Evolutionary conservation across 2,329 filamentous ascomycete genomes (phyloP), one percentile per base, ranked within the genome.

Genomic region (Paecilomyces variotii): DNA sequence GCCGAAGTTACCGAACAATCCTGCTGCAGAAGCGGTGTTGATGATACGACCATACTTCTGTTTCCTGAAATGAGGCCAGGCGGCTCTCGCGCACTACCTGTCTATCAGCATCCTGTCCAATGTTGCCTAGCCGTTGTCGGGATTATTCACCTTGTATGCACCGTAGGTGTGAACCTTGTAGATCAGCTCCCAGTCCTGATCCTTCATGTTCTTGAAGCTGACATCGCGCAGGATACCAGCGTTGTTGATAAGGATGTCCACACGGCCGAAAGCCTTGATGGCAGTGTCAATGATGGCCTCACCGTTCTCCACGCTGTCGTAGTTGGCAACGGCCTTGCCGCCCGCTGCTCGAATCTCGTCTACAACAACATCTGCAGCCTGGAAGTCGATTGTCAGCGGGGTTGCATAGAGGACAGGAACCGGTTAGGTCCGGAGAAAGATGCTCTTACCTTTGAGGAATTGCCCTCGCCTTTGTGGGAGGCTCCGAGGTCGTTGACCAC

Each of bases 181-280:
- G 73, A 97, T 89, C 66, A 97, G 79, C 73, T 99, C 93, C 94
- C 94, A 99, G 76, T 99, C 94, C 72, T 88, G 79, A 75, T 99
- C 94, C 76, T 88, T 94, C 85, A 97, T 95, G 79, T 97, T 97
- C 84, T 96, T 96, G 82, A 99, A 97, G 83, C 90, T 93, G 72
- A 97, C 76, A 79, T 97, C 92, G 61, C 93, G 88, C 61, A 96
- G 83, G 72, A 97, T 97, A 71, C 94, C 93, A 61, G 94, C 94
- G 73, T 97, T 99, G 84, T 99, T 99, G 78, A 99, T 88, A 68
- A 99, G 87, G 64, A 99, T 81, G 75, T 99, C 93, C 76, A 99
- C 85, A 69, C 93, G 90, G 66, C 78, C 78, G 58, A 79, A 80
- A 62, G 69, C 71, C 67, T 79, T 75, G 62, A 80, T 77, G 34